Conservation (phyloP, 1,139 yeast species). For the Saccharomyces hybrid region DNA sequence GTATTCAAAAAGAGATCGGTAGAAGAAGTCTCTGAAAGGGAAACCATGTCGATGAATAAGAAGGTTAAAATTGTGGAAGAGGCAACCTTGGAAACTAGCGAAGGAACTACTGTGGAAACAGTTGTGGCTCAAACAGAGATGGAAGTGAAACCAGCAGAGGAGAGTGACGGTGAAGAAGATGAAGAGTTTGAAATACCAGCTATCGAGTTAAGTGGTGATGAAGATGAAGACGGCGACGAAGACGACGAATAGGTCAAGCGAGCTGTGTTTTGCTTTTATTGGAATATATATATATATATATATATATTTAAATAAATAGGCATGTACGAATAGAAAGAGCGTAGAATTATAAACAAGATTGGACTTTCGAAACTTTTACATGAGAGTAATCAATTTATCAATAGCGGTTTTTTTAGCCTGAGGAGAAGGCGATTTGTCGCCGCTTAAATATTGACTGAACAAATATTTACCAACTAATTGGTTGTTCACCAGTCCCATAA, state of each 20-base stretch:
- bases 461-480: conserved; percentile 48
- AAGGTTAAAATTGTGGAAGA: conserved; percentile 3
- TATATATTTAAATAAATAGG: background rate
- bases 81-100: conserved; percentile 17
- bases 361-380: conserved; percentile 10
- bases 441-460: conserved; percentile 53
- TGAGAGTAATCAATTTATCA: conserved; percentile 28
- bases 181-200: conserved; percentile 50
- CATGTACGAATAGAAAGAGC: background rate
- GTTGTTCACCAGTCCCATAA: conserved; percentile 43
- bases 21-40: conserved; percentile 5
- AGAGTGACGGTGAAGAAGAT: conserved; percentile 7
- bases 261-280: background rate
- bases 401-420: conserved; percentile 32
- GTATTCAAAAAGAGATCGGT: conserved; percentile 14
- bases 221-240: conserved; percentile 17
- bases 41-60: background rate
- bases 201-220: conserved; percentile 40
- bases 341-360: background rate
- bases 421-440: conserved; percentile 48
- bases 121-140: background rate
- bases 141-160: conserved; percentile 4
- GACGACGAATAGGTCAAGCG: background rate
- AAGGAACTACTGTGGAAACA: conserved; percentile 28
- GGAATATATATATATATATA: no score